Conservation (phyloP, 352 stramenopile genomes). For the Peronospora belbahrii region DNA sequence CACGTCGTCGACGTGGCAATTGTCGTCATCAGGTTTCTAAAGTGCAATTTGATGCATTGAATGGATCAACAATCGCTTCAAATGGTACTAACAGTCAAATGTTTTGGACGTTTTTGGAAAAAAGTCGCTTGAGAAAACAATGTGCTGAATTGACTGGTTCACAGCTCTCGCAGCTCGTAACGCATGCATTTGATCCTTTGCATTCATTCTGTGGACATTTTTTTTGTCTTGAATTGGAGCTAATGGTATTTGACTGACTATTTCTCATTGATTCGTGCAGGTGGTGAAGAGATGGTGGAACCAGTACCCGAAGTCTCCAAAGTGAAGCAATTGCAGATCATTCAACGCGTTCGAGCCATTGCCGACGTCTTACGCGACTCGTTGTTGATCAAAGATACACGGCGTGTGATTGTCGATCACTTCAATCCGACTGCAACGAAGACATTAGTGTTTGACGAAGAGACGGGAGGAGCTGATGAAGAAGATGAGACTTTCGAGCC, state of each 20-base stretch:
- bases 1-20: slow-evolving; percentile 15
- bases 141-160: too few species aligned
- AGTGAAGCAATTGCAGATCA: slow-evolving; percentile 33
- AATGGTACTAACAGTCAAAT: too few species aligned
- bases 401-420: slow-evolving; percentile 19
- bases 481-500: background rate
- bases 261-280: slow-evolving; percentile 1
- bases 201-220: too few species aligned
- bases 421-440: slow-evolving; percentile 17
- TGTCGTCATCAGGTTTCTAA: slow-evolving; percentile 1
- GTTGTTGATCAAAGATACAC: slow-evolving; percentile 21
- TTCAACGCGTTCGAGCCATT: slow-evolving; percentile 33
- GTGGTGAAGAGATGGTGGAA: slow-evolving; percentile 18
- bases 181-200: too few species aligned
- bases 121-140: too few species aligned
- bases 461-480: background rate
- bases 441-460: background rate
- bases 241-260: background rate
- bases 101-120: too few species aligned
- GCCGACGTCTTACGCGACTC: slow-evolving; percentile 24
- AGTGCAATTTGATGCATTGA: background rate
- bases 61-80: too few species aligned
- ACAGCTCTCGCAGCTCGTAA: background rate
- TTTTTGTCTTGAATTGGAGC: too few species aligned
- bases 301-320: slow-evolving; percentile 22